phyloP scores from a whole-genome alignment of 108 stramenopile species.

The Skeletonema marinoi region DNA sequence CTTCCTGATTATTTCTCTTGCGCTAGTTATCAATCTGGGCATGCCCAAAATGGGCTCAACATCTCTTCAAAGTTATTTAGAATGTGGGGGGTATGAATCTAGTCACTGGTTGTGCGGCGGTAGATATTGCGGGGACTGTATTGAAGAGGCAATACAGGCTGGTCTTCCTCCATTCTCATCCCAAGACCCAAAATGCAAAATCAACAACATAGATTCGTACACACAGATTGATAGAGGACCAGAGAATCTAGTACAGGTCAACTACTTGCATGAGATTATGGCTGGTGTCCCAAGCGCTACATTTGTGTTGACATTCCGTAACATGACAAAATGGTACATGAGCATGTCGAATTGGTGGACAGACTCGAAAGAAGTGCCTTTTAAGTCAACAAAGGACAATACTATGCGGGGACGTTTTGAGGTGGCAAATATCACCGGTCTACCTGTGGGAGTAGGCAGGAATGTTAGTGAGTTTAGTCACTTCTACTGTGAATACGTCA shows the following conservation, averaged over 20 bases:
- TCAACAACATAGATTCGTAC: not conserved
- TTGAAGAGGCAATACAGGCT: not conserved
- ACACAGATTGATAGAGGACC: not conserved
- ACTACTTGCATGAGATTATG: not conserved
- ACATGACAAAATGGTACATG: not conserved
- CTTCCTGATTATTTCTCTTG: not conserved
- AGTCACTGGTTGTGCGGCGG: not conserved
- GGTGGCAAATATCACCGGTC: not conserved
- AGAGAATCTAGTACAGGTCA: not conserved
- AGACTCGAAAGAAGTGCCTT: not conserved
- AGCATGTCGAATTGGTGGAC: not conserved
- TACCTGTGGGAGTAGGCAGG: not conserved
- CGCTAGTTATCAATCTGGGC: conserved; percentile 21
- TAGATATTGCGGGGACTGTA: conserved; percentile 7
- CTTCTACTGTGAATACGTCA: not conserved
- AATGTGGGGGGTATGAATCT: conserved; percentile 3
- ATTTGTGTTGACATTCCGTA: not conserved
- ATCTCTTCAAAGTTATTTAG: conserved; percentile 2
- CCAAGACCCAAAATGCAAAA: not conserved
- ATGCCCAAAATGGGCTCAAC: conserved; percentile 26
- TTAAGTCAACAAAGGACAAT: too few species aligned
- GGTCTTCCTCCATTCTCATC: not conserved
- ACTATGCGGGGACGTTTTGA: not conserved
- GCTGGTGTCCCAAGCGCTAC: not conserved
- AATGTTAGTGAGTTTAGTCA: not conserved